Conservation (phyloP, 768 basidiomycete species). For the Agaricus sinodeliciosus region DNA sequence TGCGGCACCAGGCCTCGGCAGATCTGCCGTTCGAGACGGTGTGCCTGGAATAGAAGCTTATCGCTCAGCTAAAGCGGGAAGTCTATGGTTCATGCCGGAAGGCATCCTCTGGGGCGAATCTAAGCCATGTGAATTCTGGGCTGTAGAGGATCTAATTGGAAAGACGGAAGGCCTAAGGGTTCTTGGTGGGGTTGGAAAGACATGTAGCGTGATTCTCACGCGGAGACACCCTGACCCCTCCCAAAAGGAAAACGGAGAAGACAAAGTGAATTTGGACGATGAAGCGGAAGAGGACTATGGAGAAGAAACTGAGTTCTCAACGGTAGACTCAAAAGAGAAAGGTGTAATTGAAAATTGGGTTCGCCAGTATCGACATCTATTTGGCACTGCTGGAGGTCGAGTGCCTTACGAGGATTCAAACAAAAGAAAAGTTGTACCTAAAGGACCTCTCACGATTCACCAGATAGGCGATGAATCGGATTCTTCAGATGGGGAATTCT, state of each 20-base stretch:
- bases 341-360: constrained; percentile 64
- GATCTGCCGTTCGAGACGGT: constrained; percentile 32
- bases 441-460: constrained; percentile 25
- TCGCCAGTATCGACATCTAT: constrained; percentile 44
- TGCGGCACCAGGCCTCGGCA: constrained; percentile 30
- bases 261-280: constrained; percentile 21
- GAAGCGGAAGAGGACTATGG: constrained; percentile 37
- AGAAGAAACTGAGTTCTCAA: constrained; percentile 60
- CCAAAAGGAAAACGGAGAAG: constrained; percentile 17
- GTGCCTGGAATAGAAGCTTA: constrained; percentile 65
- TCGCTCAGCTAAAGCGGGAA: constrained; percentile 64
- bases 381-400: constrained; percentile 36
- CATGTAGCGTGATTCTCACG: constrained; percentile 54
- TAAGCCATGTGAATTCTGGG: constrained; percentile 76
- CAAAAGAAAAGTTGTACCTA: constrained; percentile 8
- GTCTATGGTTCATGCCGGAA: constrained; percentile 61
- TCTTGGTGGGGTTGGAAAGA: constrained; percentile 59
- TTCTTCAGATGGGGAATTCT: constrained; percentile 41
- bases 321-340: constrained; percentile 67
- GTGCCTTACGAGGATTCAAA: constrained; percentile 10
- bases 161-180: constrained; percentile 45
- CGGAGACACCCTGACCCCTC: constrained; percentile 21
- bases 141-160: constrained; percentile 48
- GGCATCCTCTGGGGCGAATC: constrained; percentile 73
- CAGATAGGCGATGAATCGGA: constrained; percentile 28